Conservation (phyloP, 2,329 filamentous ascomycete genomes). For the Cadophora luteo-olivacea region DNA sequence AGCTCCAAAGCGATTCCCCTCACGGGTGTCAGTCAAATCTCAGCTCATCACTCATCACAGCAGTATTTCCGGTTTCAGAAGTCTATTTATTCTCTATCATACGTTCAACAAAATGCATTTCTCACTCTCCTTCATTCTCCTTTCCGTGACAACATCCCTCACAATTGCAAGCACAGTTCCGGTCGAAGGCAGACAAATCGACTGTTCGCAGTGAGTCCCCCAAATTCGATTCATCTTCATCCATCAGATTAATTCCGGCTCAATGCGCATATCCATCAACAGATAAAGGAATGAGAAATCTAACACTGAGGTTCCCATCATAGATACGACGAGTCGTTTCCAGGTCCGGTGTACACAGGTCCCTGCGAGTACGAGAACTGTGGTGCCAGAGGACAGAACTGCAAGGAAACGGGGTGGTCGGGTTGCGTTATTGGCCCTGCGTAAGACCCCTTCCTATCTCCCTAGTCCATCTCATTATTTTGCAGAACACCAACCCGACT, state of each 20-base stretch:
- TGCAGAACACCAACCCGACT: background rate
- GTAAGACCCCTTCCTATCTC: background rate
- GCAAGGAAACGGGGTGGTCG: background rate
- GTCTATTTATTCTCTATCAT: background rate
- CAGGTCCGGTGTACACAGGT: background rate
- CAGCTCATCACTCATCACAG: background rate
- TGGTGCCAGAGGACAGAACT: slow-evolving; percentile 2
- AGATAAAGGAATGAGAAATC: background rate
- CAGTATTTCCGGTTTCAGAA: background rate
- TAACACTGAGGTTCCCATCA: background rate
- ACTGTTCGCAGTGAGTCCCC: background rate
- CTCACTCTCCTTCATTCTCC: background rate
- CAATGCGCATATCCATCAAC: background rate
- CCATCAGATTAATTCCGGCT: background rate
- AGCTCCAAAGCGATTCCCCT: too few relatives aligned
- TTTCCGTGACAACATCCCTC: background rate
- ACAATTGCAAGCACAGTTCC: background rate
- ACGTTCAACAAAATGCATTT: background rate
- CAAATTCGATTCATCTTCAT: background rate
- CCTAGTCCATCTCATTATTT: background rate
- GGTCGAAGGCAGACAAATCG: background rate
- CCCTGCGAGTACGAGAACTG: slow-evolving; percentile 1
- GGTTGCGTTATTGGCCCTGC: slow-evolving; percentile 11
- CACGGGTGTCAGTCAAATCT: background rate
- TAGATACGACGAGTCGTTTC: background rate